Base-by-base conservation (phyloP, 2,329 filamentous ascomycete species). In the Diaporthe ilicicola region DNA sequence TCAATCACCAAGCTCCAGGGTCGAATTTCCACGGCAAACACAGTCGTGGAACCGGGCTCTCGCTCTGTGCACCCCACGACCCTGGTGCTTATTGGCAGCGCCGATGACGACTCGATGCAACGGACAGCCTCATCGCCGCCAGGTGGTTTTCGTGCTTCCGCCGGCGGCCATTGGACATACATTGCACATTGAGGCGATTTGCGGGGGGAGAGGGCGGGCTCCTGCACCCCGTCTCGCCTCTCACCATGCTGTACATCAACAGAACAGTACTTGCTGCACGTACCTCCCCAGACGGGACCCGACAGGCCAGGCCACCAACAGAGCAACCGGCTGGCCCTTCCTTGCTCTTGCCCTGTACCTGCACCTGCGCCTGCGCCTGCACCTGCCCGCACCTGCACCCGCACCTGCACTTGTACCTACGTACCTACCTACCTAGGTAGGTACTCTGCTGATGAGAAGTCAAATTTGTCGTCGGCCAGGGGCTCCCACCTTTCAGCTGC, bases 281-380 rank as follows among this genome's bases (percentile, higher is more conserved):
- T 62, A 62, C 59, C 15, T 29, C 19, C 9, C 12, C 59, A 48
- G 59, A 62, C 59, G 32, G 59, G 46, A 27, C 44, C 37, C 37
- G 37, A 39, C 37, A 39, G 37, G 37, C 37, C 37, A 37, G 34
- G 10, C 34, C 37, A 39, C 6, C 37, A 13, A 9, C 32, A 34
- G 32, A 34, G 32, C 4, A 5, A 34, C 32, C 32, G 32, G 32
- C 32, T 22, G 44, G 9, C 27, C 62, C 39, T 32, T 68, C 29
- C 53, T 42, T 42, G 29, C 50, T 42, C 44, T 44, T 3, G 13
- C 48, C 48, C 37, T 53, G 48, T n/a, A 29, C 48, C 48, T 53
- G 48, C 48, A 66, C 62, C 53, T 34, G 34, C 37, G 68, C 37
- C 48, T 70, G 46, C 50, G 55, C 69, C 37, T 39, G 37, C 37